Evolutionary conservation across 192 early-diverging fungal genomes (phyloP), one percentile per base, ranked within the genome.

Genomic region (Radiomyces spectabilis): DNA sequence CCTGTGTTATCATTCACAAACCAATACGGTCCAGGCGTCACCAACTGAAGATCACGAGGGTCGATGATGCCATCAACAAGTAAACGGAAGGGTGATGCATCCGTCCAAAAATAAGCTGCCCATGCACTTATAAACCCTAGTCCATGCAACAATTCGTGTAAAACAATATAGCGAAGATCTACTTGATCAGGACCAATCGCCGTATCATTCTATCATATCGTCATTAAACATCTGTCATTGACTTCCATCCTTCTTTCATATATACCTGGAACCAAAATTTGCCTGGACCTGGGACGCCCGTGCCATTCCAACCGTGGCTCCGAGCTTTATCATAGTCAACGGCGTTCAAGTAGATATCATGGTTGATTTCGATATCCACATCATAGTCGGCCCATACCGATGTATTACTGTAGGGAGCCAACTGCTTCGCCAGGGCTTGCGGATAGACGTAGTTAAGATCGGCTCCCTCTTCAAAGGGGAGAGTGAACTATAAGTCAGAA

Each of bases 381-480:
- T 68, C 66, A 39, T 41, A 44, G 4, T 43, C 32, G 19, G 53
- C 39, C 66, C 66, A 68, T 22, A 41, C 39, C 1, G 51, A 54
- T 1, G 55, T 55, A 29, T 42, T 57, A 21, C 30, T 48, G n/a
- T 49, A 61, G 5, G 54, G 54, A 5, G 52, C 55, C 21, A 68
- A n/a, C 18, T 68, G 66, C 26, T 62, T 68, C 0, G 66, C 66
- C 24, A 68, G 30, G 22, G 66, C 55, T 38, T 68, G 66, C 2
- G 66, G 66, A 41, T 68, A 62, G 1, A 62, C 43, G 32, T 62
- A 57, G 31, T 68, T 68, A 15, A 55, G 31, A 43, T 68, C 66
- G 8, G 53, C 55, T 24, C 57, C 64, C 31, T 60, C 37, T 38
- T 55, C 30, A 40, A 55, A 55, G 8, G 66, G 59, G 22, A 62